Conservation (phyloP, 75 land plant species). For the Pinus taeda region DNA sequence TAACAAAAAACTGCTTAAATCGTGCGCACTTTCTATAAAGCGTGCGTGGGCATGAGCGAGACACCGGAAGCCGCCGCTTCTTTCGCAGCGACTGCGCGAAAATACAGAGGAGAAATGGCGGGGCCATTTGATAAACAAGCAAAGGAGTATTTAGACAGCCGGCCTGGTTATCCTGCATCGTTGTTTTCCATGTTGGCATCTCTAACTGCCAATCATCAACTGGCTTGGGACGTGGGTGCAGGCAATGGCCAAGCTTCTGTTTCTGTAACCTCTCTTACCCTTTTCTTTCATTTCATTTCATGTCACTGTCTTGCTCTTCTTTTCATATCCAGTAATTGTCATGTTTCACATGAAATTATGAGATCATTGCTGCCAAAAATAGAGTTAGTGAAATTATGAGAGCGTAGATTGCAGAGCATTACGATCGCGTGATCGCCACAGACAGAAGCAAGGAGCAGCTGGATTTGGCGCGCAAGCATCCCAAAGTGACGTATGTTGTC, state of each 20-base stretch:
- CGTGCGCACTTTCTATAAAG: too few relatives aligned
- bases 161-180: slow-evolving; percentile 36
- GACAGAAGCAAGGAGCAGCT: slow-evolving; percentile 26
- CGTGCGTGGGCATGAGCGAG: too few relatives aligned
- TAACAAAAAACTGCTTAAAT: too few relatives aligned
- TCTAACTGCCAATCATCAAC: slow-evolving; percentile 23
- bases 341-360: too few relatives aligned
- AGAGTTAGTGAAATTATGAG: neutral
- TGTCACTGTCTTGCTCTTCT: neutral
- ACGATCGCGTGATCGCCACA: slow-evolving; percentile 30
- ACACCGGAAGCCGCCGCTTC: too few relatives aligned
- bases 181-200: slow-evolving; percentile 33
- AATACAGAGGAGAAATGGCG: slow-evolving; percentile 14
- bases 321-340: too few relatives aligned
- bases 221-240: slow-evolving; percentile 57
- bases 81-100: neutral
- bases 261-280: slow-evolving; percentile 6
- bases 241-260: slow-evolving; percentile 60
- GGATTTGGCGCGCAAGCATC: slow-evolving; percentile 13
- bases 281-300: too few relatives aligned
- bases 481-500: slow-evolving; percentile 14
- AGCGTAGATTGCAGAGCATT: slow-evolving; percentile 26
- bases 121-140: slow-evolving; percentile 43
- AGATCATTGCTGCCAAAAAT: too few relatives aligned
- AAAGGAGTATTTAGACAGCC: slow-evolving; percentile 19